Evolutionary conservation across 176 grass and related monocot species (phyloP), one percentile per base, ranked within the genome.

Genomic region (Secale cereale): DNA sequence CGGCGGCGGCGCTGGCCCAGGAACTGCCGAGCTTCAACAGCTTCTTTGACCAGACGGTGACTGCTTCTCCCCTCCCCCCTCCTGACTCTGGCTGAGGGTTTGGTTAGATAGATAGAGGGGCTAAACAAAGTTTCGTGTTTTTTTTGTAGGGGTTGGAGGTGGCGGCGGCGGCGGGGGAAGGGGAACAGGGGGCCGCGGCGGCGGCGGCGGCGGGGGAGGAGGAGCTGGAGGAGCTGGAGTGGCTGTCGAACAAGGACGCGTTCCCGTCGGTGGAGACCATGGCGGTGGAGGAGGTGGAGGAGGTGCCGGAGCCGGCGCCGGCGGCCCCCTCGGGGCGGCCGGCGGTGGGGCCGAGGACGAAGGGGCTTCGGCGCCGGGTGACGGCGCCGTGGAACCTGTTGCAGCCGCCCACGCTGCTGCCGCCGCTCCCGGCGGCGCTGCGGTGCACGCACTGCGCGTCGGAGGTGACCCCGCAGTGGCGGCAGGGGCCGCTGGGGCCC

Each of bases 401-500:
- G 39, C 3, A 3, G 39, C 26, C 79, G 54, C 81, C 88, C 25
- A 20, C 31, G 45, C 82, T 86, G 26, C 29, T 56, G 33, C 67
- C 33, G 4, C 22, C 77, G 68, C 59, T 17, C 46, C 88, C 25
- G 16, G n/a, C 84, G 31, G 65, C 77, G 50, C 79, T 79, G 40
- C 91, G 89, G 70, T 98, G 92, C 86, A 82, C 79, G 10, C 95
- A 98, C 88, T 98, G 95, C 83, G 69, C 41, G 10, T 70, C 86
- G 70, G 84, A 89, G 78, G 82, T 93, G 59, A 98, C 95, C 3
- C 95, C 95, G 36, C 95, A 98, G 83, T 98, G 95, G 95, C 84
- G 95, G 25, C 78, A 85, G 66, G 95, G 92, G 22, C 92, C 95
- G 0, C 87, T 70, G 9, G 95, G 95, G 1, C 91, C 93, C 25